Percentiles rank a stretch among this genome's conserved stretches.
Evolutionary conservation across 108 stramenopile genomes (phyloP).

Genomic region (Skeletonema potamos): DNA sequence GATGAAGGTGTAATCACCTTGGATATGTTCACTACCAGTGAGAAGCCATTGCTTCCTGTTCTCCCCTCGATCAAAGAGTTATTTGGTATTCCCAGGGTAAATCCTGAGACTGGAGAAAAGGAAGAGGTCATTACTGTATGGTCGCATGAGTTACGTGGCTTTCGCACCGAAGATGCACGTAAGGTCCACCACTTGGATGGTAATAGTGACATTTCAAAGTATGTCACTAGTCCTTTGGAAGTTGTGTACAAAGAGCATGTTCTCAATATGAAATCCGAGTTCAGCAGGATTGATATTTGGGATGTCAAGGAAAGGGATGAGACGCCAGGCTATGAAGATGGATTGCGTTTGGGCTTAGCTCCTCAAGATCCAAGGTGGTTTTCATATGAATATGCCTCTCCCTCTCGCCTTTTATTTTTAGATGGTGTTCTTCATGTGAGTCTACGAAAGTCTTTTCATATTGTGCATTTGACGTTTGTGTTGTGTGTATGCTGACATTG

Average conservation of each 20-base stretch:
- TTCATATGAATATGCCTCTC: slow-evolving; percentile 58
- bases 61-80: slow-evolving; percentile 59
- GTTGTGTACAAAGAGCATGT: slow-evolving; percentile 57
- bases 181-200: slow-evolving; percentile 50
- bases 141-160: slow-evolving; percentile 82
- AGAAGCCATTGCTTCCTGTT: slow-evolving; percentile 65
- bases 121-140: slow-evolving; percentile 55
- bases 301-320: slow-evolving; percentile 70
- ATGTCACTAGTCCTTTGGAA: slow-evolving; percentile 58
- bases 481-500: neutral
- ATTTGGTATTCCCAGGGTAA: slow-evolving; percentile 56
- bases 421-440: slow-evolving; percentile 65
- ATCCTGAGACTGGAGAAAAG: slow-evolving; percentile 29
- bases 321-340: slow-evolving; percentile 69
- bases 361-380: slow-evolving; percentile 78
- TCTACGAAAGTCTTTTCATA: neutral
- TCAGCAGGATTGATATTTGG: slow-evolving; percentile 85
- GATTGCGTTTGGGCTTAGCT: slow-evolving; percentile 54
- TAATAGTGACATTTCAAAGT: slow-evolving; percentile 49
- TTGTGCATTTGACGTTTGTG: neutral
- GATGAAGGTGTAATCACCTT: slow-evolving; percentile 85
- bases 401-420: slow-evolving; percentile 65
- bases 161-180: slow-evolving; percentile 57
- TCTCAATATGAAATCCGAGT: slow-evolving; percentile 26
- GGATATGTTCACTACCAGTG: slow-evolving; percentile 82